Evolutionary conservation across 169 alveolate species (phyloP).

Genomic region (Eimeria falciformis): DNA sequence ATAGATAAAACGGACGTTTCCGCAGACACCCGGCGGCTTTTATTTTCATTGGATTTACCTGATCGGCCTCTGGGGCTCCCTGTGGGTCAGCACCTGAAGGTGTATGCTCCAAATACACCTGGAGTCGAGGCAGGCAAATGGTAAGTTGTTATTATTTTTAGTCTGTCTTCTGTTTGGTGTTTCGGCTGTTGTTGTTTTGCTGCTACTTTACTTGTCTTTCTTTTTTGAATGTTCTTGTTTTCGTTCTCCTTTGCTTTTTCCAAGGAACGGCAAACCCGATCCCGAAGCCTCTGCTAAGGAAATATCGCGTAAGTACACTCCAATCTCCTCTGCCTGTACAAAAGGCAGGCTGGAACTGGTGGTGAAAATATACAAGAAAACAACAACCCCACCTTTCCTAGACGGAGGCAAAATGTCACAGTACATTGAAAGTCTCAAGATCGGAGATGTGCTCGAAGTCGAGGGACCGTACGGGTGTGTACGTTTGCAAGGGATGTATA

Average conservation of each 20-base stretch:
- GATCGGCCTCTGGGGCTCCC: conserved; percentile 79
- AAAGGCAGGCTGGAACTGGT: conserved; percentile 82
- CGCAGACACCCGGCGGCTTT: conserved; percentile 82
- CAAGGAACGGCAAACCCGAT: conserved; percentile 72
- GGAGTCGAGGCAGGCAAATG: conserved; percentile 28
- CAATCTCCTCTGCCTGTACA: conserved; percentile 77
- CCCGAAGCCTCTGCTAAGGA: conserved; percentile 70
- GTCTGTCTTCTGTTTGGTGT: background rate
- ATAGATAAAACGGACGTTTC: conserved; percentile 77
- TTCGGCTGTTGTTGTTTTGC: background rate
- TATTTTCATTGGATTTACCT: conserved; percentile 77
- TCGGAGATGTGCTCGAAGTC: conserved; percentile 84
- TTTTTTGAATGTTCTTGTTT: too few species aligned
- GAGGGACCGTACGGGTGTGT: conserved; percentile 85
- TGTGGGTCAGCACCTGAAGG: conserved; percentile 78
- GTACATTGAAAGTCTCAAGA: conserved; percentile 79
- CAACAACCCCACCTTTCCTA: conserved; percentile 80
- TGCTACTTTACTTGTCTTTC: background rate
- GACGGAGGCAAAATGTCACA: conserved; percentile 90
- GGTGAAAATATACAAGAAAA: conserved; percentile 83
- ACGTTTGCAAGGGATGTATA: too few species aligned
- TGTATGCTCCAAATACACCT: conserved; percentile 62
- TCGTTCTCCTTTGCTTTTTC: background rate
- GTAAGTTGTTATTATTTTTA: conserved; percentile 18
- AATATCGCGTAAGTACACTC: conserved; percentile 83